Percentiles rank a stretch among this genome's conserved stretches.
Evolutionary conservation across 2,329 filamentous ascomycete genomes (phyloP).

Genomic region (Zalaria obscura): DNA sequence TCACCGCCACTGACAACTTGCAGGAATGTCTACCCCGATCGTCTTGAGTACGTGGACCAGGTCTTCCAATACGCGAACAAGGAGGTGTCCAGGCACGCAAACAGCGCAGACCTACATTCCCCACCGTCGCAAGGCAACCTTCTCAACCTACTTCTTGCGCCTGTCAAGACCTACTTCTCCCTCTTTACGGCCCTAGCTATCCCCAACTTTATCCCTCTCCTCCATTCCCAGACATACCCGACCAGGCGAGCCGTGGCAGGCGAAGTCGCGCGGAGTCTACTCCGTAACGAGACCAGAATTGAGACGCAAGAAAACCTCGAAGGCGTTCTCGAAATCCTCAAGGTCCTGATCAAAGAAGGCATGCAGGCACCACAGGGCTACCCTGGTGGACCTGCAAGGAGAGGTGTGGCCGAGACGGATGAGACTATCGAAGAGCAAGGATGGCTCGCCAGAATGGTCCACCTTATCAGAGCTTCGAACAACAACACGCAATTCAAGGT

Average conservation of each 20-base stretch:
- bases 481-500: slow-evolving; percentile 88
- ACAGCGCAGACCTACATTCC: slow-evolving; percentile 90
- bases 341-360: slow-evolving; percentile 87
- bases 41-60: slow-evolving; percentile 89
- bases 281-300: slow-evolving; percentile 70
- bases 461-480: slow-evolving; percentile 67
- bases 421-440: slow-evolving; percentile 98
- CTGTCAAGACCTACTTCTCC: slow-evolving; percentile 77
- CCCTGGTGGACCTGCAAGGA: slow-evolving; percentile 58
- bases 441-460: slow-evolving; percentile 84
- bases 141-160: slow-evolving; percentile 77
- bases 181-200: slow-evolving; percentile 93
- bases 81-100: slow-evolving; percentile 78
- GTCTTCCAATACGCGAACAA: slow-evolving; percentile 75
- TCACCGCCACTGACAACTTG: slow-evolving; percentile 13
- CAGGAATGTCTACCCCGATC: slow-evolving; percentile 80
- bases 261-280: slow-evolving; percentile 69
- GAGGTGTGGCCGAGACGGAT: slow-evolving; percentile 73
- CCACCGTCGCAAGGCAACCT: slow-evolving; percentile 77
- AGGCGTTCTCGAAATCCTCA: slow-evolving; percentile 74
- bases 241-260: slow-evolving; percentile 83
- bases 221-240: slow-evolving; percentile 83
- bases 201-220: slow-evolving; percentile 79
- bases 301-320: slow-evolving; percentile 67
- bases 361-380: slow-evolving; percentile 69